Evolutionary conservation across 345 rosid species (phyloP).

Genomic region (Camelina neglecta): DNA sequence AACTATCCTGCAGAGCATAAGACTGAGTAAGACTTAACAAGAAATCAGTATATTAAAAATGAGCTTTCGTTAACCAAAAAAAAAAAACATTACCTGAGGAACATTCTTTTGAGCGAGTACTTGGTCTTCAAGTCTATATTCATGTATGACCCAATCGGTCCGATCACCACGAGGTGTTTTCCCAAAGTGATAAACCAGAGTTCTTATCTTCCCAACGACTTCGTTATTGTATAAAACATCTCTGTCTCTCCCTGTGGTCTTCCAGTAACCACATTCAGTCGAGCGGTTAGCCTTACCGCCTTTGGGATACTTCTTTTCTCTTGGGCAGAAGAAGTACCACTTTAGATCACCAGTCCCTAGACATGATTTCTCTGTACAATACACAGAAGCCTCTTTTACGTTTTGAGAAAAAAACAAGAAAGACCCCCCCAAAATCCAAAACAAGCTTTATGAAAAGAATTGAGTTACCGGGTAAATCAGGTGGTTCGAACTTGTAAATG

Average conservation of each 20-base stretch:
- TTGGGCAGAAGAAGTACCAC: slow-evolving; percentile 85
- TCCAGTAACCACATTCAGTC: slow-evolving; percentile 72
- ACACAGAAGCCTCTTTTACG: neutral
- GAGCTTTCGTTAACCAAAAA: neutral
- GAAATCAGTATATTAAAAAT: neutral
- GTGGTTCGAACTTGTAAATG: slow-evolving; percentile 69
- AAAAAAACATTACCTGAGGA: slow-evolving; percentile 40
- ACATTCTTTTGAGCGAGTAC: slow-evolving; percentile 46
- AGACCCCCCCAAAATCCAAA: neutral
- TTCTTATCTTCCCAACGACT: slow-evolving; percentile 65
- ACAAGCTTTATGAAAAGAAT: neutral
- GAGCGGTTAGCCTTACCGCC: slow-evolving; percentile 58
- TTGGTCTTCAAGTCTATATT: slow-evolving; percentile 63
- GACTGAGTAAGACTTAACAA: neutral
- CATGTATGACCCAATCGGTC: slow-evolving; percentile 91
- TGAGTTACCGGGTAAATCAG: slow-evolving; percentile 63
- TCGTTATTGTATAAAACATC: slow-evolving; percentile 48
- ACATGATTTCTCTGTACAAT: slow-evolving; percentile 48
- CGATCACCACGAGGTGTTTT: slow-evolving; percentile 55
- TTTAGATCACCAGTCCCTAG: slow-evolving; percentile 61
- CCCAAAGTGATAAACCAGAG: slow-evolving; percentile 65
- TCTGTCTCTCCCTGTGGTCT: slow-evolving; percentile 74
- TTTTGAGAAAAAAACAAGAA: neutral
- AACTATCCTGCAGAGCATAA: slow-evolving; percentile 49
- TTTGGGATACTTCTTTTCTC: slow-evolving; percentile 59